A percentile compares a stretch with the other conserved stretches of the same genome.
Evolutionary conservation across 345 rosid genomes (phyloP).

Genomic region (Eucalyptus erythrocorys): DNA sequence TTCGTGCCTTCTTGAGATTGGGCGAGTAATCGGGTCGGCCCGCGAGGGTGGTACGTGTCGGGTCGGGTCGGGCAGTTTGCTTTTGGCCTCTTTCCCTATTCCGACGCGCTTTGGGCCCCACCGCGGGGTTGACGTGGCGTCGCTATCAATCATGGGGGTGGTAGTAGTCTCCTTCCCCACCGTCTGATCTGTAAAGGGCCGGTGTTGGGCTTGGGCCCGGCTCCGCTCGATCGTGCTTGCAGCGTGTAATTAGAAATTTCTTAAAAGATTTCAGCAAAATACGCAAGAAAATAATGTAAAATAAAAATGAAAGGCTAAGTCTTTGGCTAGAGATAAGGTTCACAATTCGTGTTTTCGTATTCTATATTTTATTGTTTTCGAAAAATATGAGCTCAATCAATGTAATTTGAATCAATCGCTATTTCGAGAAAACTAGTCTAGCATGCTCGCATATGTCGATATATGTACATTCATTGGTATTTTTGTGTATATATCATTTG

Average conservation of each 20-base stretch:
- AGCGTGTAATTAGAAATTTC: neutral
- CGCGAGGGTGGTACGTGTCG: neutral
- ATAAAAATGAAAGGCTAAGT: neutral
- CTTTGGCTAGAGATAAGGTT: neutral
- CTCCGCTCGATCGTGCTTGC: neutral
- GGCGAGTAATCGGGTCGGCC: neutral
- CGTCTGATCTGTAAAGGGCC: neutral
- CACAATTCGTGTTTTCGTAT: neutral
- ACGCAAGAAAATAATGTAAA: neutral
- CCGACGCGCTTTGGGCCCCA: neutral
- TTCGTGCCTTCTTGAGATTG: neutral
- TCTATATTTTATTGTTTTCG: neutral
- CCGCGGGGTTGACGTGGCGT: neutral
- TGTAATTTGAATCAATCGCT: neutral
- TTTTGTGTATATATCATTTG: neutral
- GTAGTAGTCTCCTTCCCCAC: neutral
- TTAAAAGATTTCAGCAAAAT: neutral
- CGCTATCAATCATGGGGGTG: neutral
- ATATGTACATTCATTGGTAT: neutral
- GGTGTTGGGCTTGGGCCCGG: neutral
- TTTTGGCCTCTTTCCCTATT: neutral
- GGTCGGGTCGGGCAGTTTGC: neutral
- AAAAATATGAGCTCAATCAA: neutral
- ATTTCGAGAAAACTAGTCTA: neutral
- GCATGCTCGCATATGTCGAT: rapidly evolving